Base-by-base conservation (phyloP, 192 early-diverging fungal species). In the Coemansia sp. region DNA sequence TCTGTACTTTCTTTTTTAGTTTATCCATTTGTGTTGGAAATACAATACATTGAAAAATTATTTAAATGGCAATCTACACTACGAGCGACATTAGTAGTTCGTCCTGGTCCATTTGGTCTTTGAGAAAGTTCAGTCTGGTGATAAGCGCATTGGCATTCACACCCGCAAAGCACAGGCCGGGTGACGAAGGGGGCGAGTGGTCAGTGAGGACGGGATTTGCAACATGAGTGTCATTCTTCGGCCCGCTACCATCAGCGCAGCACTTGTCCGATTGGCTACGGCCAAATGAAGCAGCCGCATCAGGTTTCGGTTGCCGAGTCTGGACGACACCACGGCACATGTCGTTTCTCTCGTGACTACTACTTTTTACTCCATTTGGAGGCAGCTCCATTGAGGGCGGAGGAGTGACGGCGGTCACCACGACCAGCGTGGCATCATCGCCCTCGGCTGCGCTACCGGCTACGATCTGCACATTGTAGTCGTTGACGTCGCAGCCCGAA, bases 91-190 rank as follows among this genome's bases (percentile, higher is more conserved):
- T 60, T 10, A 75, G 52, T 34, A 68, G 38, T 59, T 82, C 80
- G 41, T 68, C 61, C 22, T 82, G 80, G 40, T 82, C 75, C 65
- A 82, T 73, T 59, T 82, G 71, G 5, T 74, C 64, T 55, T 82
- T 76, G 6, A 82, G 55, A 65, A 77, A 82, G 63, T 58, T 68
- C 15, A 82, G 75, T 12, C 80, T 63, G 24, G 72, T 74, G 43
- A 66, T 69, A 58, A 82, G 71, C 11, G 80, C 80, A 20, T 69
- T 47, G 3, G 80, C 75, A 55, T 82, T 82, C 18, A 82, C 71
- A 32, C 80, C 80, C 12, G 49, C 35, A 61, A 56, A 82, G 18
- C 50, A 56, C 53, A 56, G 53, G 53, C 53, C 53, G 11, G 53
- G 58, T 30, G 64, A 35, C 2, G 16, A 41, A 13, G 22, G 49